Percentiles rank a stretch among this genome's conserved stretches.
Conservation (phyloP, 805 yeast genomes). For the Ascoidea asiatica region DNA sequence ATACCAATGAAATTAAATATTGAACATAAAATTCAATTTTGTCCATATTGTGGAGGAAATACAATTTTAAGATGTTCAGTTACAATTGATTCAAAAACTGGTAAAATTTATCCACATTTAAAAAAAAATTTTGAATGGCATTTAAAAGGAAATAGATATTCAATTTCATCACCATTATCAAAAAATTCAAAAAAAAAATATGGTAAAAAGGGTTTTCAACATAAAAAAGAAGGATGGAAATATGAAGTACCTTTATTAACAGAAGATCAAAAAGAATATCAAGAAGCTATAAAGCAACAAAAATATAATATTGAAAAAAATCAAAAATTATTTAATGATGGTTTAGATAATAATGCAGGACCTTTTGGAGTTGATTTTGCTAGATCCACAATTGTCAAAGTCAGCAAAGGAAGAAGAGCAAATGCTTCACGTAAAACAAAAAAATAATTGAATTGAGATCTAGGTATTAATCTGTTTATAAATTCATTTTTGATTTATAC, state of each 20-base stretch:
- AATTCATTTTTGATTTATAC: too few relatives aligned
- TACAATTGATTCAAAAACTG: conserved; percentile 64
- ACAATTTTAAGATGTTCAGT: conserved; percentile 87
- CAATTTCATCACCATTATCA: conserved; percentile 79
- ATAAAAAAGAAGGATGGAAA: conserved; percentile 43
- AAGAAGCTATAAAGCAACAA: conserved; percentile 75
- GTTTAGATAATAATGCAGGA: conserved; percentile 88
- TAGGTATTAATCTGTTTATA: too few relatives aligned
- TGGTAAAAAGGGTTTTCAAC: conserved; percentile 74
- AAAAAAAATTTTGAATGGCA: conserved; percentile 92
- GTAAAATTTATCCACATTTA: conserved; percentile 75
- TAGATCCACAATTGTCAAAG: conserved; percentile 45
- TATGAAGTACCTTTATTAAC: conserved; percentile 51
- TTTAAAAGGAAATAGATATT: conserved; percentile 70
- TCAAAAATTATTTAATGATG: conserved; percentile 79
- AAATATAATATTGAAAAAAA: conserved; percentile 71
- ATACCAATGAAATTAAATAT: conserved; percentile 66
- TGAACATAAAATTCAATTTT: conserved; percentile 48
- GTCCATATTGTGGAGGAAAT: conserved; percentile 91
- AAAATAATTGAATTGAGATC: too few relatives aligned
- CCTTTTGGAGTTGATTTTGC: conserved; percentile 63
- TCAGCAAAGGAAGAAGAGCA: conserved; percentile 77
- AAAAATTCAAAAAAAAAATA: conserved; percentile 54
- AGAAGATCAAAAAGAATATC: conserved; percentile 92
- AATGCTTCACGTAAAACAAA: conserved; percentile 42